These are phyloP conservation scores for Plantago major DNA, from an alignment of 257 asterid genomes.

Conservation along the genomic window DNA sequence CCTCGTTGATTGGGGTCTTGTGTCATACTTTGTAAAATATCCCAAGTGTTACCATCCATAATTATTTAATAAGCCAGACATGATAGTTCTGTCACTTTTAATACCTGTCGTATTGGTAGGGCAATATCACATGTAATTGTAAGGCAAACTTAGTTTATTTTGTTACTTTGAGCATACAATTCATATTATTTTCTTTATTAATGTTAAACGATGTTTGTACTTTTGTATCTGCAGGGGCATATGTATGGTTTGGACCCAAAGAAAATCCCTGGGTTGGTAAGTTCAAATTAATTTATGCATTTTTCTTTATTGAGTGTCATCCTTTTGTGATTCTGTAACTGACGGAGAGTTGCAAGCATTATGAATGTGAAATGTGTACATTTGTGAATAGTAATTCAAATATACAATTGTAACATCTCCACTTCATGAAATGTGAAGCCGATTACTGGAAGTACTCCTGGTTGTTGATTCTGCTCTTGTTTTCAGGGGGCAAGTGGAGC, in stretches of 20 bases:
- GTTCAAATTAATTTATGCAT: not conserved
- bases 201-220: conserved; percentile 11
- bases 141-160: not conserved
- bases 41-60: too few relatives aligned
- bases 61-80: too few relatives aligned
- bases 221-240: conserved; percentile 34
- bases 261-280: conserved; percentile 62
- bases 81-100: too few relatives aligned
- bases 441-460: conserved; percentile 10
- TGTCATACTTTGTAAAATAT: too few relatives aligned
- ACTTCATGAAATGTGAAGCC: conserved; percentile 4
- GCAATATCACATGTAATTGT: too few relatives aligned
- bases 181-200: conserved; percentile 13
- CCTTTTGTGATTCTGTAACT: too few relatives aligned
- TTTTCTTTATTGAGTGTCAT: not conserved
- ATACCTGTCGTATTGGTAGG: too few relatives aligned
- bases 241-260: conserved; percentile 38
- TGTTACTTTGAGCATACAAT: conserved; percentile 2
- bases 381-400: not conserved
- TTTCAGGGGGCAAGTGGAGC: conserved; percentile 98
- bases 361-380: too few relatives aligned
- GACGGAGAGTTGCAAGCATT: too few relatives aligned
- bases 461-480: conserved; percentile 13
- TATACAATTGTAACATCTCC: not conserved
- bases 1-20: too few relatives aligned